These are phyloP conservation scores for Datura wrightii DNA, from an alignment of 257 asterid genomes.

Conservation along the genomic window DNA sequence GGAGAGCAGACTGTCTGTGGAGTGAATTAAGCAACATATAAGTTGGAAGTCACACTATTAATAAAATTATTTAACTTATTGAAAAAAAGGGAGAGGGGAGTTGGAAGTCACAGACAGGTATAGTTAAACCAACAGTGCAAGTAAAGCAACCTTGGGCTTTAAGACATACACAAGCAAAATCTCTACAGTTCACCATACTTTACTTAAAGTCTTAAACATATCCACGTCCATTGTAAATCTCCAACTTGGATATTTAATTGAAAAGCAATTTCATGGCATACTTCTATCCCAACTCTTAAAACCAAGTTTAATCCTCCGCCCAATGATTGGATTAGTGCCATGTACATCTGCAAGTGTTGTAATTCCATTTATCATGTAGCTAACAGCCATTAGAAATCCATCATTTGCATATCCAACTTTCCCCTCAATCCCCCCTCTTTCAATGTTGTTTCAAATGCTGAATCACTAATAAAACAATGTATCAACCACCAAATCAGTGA, in stretches of 20 bases:
- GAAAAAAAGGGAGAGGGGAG: not conserved
- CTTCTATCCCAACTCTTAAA: not conserved
- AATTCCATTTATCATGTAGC: not conserved
- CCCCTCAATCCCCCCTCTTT: not conserved
- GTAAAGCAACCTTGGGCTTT: not conserved
- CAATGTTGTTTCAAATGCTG: not conserved
- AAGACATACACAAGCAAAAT: not conserved
- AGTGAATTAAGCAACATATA: not conserved
- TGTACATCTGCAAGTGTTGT: not conserved
- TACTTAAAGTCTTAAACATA: not conserved
- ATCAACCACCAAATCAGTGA: not conserved
- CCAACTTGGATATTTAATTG: not conserved
- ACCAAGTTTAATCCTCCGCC: slow-evolving; percentile 5
- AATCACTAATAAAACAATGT: not conserved
- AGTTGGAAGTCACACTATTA: not conserved
- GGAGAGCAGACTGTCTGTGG: not conserved
- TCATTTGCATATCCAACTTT: not conserved
- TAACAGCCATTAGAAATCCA: not conserved
- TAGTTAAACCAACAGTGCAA: not conserved
- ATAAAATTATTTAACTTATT: not conserved
- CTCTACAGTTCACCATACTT: not conserved
- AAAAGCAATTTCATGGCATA: not conserved
- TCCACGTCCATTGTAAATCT: not conserved
- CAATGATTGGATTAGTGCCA: not conserved
- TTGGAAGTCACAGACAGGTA: not conserved